Evolutionary conservation across 495 filamentous ascomycete species (phyloP), one percentile per base, ranked within the genome.

Genomic region (Penicillium ochrochloron): DNA sequence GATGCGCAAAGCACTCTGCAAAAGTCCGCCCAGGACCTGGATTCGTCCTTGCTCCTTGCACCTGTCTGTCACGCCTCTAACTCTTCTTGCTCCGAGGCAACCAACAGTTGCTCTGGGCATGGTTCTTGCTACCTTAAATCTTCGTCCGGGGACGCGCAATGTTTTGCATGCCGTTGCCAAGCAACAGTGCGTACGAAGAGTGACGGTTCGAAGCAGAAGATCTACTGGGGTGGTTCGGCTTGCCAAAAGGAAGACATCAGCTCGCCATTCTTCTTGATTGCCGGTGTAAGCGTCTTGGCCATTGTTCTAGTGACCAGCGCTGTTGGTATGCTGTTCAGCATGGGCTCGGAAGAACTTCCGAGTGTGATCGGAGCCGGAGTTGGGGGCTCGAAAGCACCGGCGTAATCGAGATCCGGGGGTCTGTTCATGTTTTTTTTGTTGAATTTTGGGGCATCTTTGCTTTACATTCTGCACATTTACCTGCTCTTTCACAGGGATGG

Each of bases 201-300:
- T 23, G 81, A 84, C 46, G 82, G 78, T 15, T 74, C 75, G 19
- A 74, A 67, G 14, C 83, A 83, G 67, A 87, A 82, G 48, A 76
- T 79, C 23, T 76, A 84, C 62, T 99, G 92, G 91, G 94, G 88
- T 55, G 95, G 95, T 14, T 77, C 86, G 35, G 89, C 89, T 63
- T 99, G 95, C 78, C 89, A 96, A 76, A 99, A 97, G 85, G 88
- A 88, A 70, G 94, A 99, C 74, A 78, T 98, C 51, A 93, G 90
- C 76, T 84, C 88, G 21, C 87, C 87, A 41, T 98, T 99, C 75
- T 96, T 93, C 84, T 76, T 99, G 42, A 81, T 99, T 68, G 81
- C 85, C 6, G 85, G 88, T 5, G 88, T 95, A 44, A 86, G 83
- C 8, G 78, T 96, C 48, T 71, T 86, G 23, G 78, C 92, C 31